Evolutionary conservation across 768 basidiomycete species (phyloP).

Genomic region (Leccinum disarticulatum): DNA sequence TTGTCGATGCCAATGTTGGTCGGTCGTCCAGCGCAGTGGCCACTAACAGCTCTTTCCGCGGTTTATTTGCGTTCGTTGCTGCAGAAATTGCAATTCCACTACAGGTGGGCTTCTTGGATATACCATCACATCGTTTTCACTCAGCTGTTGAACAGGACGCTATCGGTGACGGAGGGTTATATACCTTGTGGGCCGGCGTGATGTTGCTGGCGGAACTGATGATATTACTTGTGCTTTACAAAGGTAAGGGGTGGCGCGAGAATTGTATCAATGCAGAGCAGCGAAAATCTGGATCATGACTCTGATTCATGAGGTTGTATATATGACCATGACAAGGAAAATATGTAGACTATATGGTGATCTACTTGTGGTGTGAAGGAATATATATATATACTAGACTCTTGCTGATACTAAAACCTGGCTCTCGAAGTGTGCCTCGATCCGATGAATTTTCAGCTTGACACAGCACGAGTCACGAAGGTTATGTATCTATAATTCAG

Average conservation of each 20-base stretch:
- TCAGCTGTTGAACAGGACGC: slow-evolving; percentile 43
- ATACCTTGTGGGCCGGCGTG: slow-evolving; percentile 65
- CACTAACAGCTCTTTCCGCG: slow-evolving; percentile 73
- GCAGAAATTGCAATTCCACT: slow-evolving; percentile 77
- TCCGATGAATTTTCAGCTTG: too few relatives aligned
- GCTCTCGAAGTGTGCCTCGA: too few relatives aligned
- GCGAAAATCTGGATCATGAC: slow-evolving; percentile 4
- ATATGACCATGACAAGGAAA: not conserved
- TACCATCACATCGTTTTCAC: not conserved
- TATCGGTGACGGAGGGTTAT: slow-evolving; percentile 81
- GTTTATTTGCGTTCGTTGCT: slow-evolving; percentile 62
- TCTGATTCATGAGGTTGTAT: not conserved
- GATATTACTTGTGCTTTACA: slow-evolving; percentile 58
- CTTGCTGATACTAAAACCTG: not conserved
- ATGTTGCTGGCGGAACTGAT: slow-evolving; percentile 53
- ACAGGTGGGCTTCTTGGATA: slow-evolving; percentile 34
- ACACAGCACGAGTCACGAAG: too few relatives aligned
- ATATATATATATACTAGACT: not conserved
- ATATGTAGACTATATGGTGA: not conserved
- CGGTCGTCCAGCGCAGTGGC: slow-evolving; percentile 78
- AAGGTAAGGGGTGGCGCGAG: slow-evolving; percentile 63
- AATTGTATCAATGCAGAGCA: slow-evolving; percentile 46
- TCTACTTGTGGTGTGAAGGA: not conserved
- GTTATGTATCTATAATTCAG: too few relatives aligned
- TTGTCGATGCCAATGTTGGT: slow-evolving; percentile 86